Evolutionary conservation across 345 rosid species (phyloP), one percentile per base, ranked within the genome.

Genomic region (Euphorbia pulcherrima): DNA sequence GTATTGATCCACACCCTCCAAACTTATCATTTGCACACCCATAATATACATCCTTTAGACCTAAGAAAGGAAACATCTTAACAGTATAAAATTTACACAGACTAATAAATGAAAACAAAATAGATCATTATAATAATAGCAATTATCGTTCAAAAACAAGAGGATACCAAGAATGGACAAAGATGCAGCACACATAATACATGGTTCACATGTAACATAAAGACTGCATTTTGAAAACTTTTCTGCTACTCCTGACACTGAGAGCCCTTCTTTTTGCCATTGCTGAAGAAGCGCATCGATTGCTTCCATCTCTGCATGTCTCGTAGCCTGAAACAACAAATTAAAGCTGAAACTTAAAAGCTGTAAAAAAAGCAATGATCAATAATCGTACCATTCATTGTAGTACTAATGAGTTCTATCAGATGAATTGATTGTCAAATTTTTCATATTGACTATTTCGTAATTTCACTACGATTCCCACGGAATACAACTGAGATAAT

Each of bases 221-320:
- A 89, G 86, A 62, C 61, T 35, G 70, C 90, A 94, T 37, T 70
- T 70, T 14, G 86, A 87, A 75, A 89, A 86, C 6, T 71, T 85
- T 64, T 88, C 83, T 28, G 88, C 88, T 67, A 86, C 86, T 79
- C 85, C 80, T 53, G 79, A 68, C 30, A 68, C 70, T 21, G 86
- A 84, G 66, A 88, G 86, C 62, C 86, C 81, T 62, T 62, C 62
- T 77, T 72, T 79, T 64, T 71, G 84, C 95, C 99, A 90, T 70
- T 79, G 79, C 64, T 75, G 79, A n/a, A 84, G 80, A 72, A 91
- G 90, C 76, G 68, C 26, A 75, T 94, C 95, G 67, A 84, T 81
- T 62, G 93, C 95, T 72, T 94, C 97, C 96, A 89, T 94, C 83
- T 91, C 97, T 11, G 96, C 97, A 84, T 94, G 95, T 78, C 92